Evolutionary conservation across 495 filamentous ascomycete species (phyloP), one percentile per base, ranked within the genome.

Genomic region (Penicillium salamii): DNA sequence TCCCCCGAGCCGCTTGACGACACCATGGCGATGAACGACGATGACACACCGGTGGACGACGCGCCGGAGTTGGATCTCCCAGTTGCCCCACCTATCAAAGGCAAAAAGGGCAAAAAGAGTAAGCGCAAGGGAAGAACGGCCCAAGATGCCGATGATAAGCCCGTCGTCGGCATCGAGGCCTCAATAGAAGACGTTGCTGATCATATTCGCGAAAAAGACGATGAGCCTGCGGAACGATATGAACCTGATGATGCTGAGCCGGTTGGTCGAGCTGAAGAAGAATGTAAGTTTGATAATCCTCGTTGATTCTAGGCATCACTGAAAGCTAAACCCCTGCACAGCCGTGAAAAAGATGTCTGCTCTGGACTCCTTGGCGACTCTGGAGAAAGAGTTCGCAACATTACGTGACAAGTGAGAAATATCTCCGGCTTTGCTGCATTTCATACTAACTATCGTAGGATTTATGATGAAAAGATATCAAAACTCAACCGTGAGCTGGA

Each of bases 391-490:
- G 53, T 97, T 96, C 67, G 82, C 84, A 50, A 81, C 82, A 19
- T 85, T 96, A 56, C 80, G 89, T 57, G 90, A 96, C 57, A 90
- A 87, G 91, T 96, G 69, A 71, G 84, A 29, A 7, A 53, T 33
- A 34, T 15, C 38, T n/a, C 24, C 20, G 34, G 18, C 41, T 32
- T 6, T 7, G 6, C 38, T 21, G 19, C 14, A 6, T 4, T 39
- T 15, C 7, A 36, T 59, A 33, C 56, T 61, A 23, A 69, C 33
- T 23, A 37, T 35, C 49, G 34, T 55, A 97, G 90, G 50, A 81
- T 96, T 21, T 92, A 88, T 63, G 87, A 95, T 53, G 91, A 97
- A 61, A 82, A 87, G 52, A 77, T 98, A 32, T 84, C 85, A 9
- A 81, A 87, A 57, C 71, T 92, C 36, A 86, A 92, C 54, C 77